Conservation (phyloP, 192 early-diverging fungal genomes). For the Kappamyces sp. region DNA sequence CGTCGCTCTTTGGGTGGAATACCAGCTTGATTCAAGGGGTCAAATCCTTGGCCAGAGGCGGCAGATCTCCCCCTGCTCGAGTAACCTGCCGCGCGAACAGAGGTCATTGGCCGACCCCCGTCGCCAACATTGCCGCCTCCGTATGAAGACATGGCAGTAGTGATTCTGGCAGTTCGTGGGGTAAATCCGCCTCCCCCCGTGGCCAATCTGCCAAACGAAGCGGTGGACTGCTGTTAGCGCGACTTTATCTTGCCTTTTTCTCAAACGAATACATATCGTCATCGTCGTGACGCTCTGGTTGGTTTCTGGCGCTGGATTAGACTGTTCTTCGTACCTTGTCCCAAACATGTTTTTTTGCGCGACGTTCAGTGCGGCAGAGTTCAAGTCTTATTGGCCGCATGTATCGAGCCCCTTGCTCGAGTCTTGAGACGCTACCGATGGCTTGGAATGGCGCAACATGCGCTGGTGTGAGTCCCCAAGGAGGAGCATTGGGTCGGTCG, state of each 20-base stretch:
- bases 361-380: no score
- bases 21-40: slow-evolving; percentile 56
- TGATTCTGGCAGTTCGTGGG: slow-evolving; percentile 20
- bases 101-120: slow-evolving; percentile 50
- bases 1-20: background rate
- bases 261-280: slow-evolving; percentile 53
- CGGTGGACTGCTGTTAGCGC: slow-evolving; percentile 12
- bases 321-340: background rate
- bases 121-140: slow-evolving; percentile 11
- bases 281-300: slow-evolving; percentile 21
- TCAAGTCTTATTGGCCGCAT: no score
- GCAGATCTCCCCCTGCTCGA: slow-evolving; percentile 42
- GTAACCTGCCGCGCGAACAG: slow-evolving; percentile 52
- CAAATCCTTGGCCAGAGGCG: slow-evolving; percentile 36
- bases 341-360: background rate
- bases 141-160: slow-evolving; percentile 9
- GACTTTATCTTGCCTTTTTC: slow-evolving; percentile 32
- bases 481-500: no score
- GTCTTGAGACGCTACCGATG: no score
- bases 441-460: no score
- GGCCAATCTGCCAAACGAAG: slow-evolving; percentile 11
- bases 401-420: no score
- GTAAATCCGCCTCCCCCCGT: slow-evolving; percentile 15
- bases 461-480: no score
- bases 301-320: slow-evolving; percentile 5